Base-by-base conservation (phyloP, 1,139 yeast species). In the Sugiyamaella novakii region DNA sequence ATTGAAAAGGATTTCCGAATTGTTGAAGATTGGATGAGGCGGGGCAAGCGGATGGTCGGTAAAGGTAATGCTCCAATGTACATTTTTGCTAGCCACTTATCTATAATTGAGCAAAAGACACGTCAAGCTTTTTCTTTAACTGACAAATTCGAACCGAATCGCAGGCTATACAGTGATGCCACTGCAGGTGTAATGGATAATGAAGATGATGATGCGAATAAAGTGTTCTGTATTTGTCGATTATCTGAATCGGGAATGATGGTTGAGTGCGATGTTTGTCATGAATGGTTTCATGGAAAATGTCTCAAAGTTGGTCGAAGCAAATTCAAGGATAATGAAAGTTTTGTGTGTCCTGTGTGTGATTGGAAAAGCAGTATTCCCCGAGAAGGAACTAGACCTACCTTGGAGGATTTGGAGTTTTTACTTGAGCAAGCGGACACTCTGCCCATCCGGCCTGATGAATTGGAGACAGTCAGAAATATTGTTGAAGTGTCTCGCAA, bases 241-340 rank as follows among this genome's bases (percentile, higher is more conserved):
- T 78, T 76, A 50, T 70, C 72, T 18, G 95, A 86, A 59, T 75
- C 74, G 50, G 92, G 89, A 1, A 61, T 68, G 38, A 86, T 87
- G 95, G 78, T 86, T 43, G 87, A 83, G 58, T 88, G 96, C 68
- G 94, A 84, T 54, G 66, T 65, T 24, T 87, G 96, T 65, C 76
- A 79, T 46, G 95, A 87, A 61, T 85, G 94, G 94, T 87, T 80
- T 63, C 95, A 87, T 63, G 77, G 78, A 45, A 72, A 71, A 29
- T 88, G 96, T 67, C 72, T 87, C 35, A 76, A 76, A 50, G 61
- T 69, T 58, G 74, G 65, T 2, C 51, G 59, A 18, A 44, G 48
- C 11, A 51, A 54, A 35, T 22, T 45, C 27, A 52, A 52, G 38
- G 49, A 51, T n/a, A 31, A 47, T 22, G 77, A 72, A 17, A 76